Evolutionary conservation across 1,284 basidiomycete genomes (phyloP).

Genomic region (Boletellus sp.): DNA sequence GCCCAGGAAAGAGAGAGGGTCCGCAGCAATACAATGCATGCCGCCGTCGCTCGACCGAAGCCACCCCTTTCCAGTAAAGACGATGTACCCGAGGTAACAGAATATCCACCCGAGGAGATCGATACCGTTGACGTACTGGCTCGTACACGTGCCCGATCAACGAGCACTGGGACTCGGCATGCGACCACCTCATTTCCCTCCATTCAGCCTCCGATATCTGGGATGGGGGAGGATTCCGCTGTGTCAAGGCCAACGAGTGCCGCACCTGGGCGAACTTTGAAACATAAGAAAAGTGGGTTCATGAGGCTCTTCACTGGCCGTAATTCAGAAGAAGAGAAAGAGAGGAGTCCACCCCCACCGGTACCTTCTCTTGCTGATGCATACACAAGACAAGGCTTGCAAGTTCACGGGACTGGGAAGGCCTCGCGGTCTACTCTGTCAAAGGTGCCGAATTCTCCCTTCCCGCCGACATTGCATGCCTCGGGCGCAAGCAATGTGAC

Average conservation of each 20-base stretch:
- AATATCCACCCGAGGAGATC: conserved; percentile 15
- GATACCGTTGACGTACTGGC: conserved; percentile 20
- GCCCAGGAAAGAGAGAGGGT: conserved; percentile 56
- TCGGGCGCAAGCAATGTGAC: conserved; percentile 9
- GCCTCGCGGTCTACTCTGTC: conserved; percentile 21
- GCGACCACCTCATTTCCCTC: conserved; percentile 44
- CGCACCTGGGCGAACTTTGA: conserved; percentile 46
- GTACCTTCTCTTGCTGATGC: conserved; percentile 48
- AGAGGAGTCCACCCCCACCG: conserved; percentile 47
- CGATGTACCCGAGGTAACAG: conserved; percentile 21
- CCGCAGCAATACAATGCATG: conserved; percentile 47
- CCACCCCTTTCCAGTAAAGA: conserved; percentile 31
- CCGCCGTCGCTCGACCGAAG: conserved; percentile 26
- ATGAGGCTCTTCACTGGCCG: conserved; percentile 71
- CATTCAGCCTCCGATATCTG: conserved; percentile 28
- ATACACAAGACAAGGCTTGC: conserved; percentile 31
- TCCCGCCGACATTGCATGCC: conserved; percentile 11
- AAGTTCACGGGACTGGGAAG: conserved; percentile 28
- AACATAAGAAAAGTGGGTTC: conserved; percentile 77
- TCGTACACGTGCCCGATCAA: conserved; percentile 52
- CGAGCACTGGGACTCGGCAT: conserved; percentile 55
- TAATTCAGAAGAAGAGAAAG: conserved; percentile 37
- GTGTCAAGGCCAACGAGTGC: conserved; percentile 14
- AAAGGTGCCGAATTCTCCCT: conserved; percentile 45
- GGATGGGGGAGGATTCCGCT: conserved; percentile 39